A percentile compares a stretch with the other conserved stretches of the same genome.
These are phyloP conservation scores for Castanospermum australe DNA, from an alignment of 306 rosid species.

Conservation along the genomic window DNA sequence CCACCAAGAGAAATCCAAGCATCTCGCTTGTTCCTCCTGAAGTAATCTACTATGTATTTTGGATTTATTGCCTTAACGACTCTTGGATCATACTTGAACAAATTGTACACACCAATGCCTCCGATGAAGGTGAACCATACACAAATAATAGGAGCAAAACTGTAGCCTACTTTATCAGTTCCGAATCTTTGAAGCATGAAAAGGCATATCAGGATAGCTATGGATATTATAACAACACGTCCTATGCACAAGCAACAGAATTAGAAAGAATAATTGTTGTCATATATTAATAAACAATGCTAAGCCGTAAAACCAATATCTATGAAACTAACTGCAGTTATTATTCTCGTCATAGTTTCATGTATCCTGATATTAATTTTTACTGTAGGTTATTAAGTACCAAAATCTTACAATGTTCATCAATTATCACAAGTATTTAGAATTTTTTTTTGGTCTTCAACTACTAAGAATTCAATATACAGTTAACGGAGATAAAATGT, in stretches of 20 bases:
- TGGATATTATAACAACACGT: constrained; percentile 56
- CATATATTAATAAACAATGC: background rate
- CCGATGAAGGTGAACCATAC: constrained; percentile 65
- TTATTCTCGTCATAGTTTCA: background rate
- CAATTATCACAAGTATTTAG: too few relatives aligned
- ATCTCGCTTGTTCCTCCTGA: constrained; percentile 58
- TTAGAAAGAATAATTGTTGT: background rate
- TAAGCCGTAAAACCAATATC: background rate
- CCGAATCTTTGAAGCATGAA: constrained; percentile 79
- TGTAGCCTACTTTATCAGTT: constrained; percentile 79
- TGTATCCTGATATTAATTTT: background rate
- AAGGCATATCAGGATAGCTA: constrained; percentile 50
- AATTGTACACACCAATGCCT: constrained; percentile 66
- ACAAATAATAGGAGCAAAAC: constrained; percentile 77
- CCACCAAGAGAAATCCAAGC: constrained; percentile 98
- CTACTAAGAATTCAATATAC: background rate
- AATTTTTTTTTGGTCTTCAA: too few relatives aligned
- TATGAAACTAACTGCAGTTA: too few relatives aligned
- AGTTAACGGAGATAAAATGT: background rate
- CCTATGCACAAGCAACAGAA: constrained; percentile 28
- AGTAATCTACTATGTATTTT: constrained; percentile 54
- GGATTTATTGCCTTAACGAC: constrained; percentile 76
- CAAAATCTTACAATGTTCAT: too few relatives aligned
- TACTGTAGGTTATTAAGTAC: background rate
- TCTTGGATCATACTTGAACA: constrained; percentile 57